A percentile compares a stretch with the other conserved stretches of the same genome.
Evolutionary conservation across 176 grass and related monocot species (phyloP).

Genomic region (Thalia dealbata): DNA sequence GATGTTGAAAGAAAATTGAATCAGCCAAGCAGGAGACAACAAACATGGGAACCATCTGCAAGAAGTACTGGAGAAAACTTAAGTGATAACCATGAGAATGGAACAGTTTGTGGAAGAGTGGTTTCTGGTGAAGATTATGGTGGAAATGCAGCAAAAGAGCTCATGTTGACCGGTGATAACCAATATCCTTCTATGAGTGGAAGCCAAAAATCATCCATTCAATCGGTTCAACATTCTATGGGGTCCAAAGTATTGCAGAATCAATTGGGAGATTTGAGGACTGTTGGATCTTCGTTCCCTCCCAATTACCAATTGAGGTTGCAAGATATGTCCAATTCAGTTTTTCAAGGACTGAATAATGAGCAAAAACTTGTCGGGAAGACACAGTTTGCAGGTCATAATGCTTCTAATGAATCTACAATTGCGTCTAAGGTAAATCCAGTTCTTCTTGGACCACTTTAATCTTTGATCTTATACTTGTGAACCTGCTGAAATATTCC

Average conservation of each 20-base stretch:
- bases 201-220: slow-evolving; percentile 2
- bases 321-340: slow-evolving; percentile 1
- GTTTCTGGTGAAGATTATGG: not conserved
- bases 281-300: not conserved
- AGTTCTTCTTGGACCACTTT: not conserved
- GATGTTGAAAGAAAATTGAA: slow-evolving; percentile 5
- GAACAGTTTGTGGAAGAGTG: not conserved
- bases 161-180: not conserved
- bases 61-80: not conserved
- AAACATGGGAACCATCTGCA: not conserved
- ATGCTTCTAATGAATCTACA: not conserved
- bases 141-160: not conserved
- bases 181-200: not conserved
- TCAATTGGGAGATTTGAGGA: not conserved
- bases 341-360: slow-evolving; percentile 9
- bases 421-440: slow-evolving; percentile 1
- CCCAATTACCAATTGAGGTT: not conserved
- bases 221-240: slow-evolving; percentile 2
- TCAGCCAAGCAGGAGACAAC: not conserved
- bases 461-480: not conserved
- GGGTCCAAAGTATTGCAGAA: slow-evolving; percentile 14
- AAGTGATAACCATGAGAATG: not conserved
- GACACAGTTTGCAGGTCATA: slow-evolving; percentile 1
- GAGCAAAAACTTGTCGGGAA: not conserved
- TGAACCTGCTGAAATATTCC: not conserved